Evolutionary conservation across 768 basidiomycete genomes (phyloP), one percentile per base, ranked within the genome.

Genomic region (Leccinum arenicola): DNA sequence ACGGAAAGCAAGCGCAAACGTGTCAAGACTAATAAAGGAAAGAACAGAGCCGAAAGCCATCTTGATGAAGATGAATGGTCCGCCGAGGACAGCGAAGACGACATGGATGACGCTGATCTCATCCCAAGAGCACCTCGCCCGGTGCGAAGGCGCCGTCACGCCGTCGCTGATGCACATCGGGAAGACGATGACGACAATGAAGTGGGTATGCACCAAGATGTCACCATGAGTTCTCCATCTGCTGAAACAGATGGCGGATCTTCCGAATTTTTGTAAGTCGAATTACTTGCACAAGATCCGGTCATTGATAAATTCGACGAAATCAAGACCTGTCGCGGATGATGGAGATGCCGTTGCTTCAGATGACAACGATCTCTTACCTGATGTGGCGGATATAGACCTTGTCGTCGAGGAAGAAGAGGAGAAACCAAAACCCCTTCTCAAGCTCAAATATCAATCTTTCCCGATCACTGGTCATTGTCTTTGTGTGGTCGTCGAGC

Each of bases 401-500:
- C 70, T 82, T 15, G 81, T 81, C 52, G 64, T 75, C 27, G 77
- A 76, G n/a, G 83, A 85, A 51, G 86, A 87, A 54, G 87, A 87
- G 61, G 76, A 77, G 64, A 92, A 93, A 65, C 89, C 87, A 12
- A 89, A 92, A 66, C 86, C 88, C 6, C 62, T 80, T 31, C 74
- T 92, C 35, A 79, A 82, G 56, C 79, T 93, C 36, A 80, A 72
- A 55, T 93, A 89, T 63, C 81, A 82, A 64, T 87, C 88, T 12
- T 91, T 91, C 71, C 79, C 74, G 54, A 85, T 92, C 51, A 81
- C 83, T 58, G 87, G 85, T 0, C 82, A 84, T 55, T 91, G 88
- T 70, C 80, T 94, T 17, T 91, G 89, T 67, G 80, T 94, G 36
- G 87, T 94, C 23, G 85, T 93, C 15, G 92, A 94, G 69, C 93